Conservation (phyloP, 768 basidiomycete genomes). For the Leccinum obscurum region DNA sequence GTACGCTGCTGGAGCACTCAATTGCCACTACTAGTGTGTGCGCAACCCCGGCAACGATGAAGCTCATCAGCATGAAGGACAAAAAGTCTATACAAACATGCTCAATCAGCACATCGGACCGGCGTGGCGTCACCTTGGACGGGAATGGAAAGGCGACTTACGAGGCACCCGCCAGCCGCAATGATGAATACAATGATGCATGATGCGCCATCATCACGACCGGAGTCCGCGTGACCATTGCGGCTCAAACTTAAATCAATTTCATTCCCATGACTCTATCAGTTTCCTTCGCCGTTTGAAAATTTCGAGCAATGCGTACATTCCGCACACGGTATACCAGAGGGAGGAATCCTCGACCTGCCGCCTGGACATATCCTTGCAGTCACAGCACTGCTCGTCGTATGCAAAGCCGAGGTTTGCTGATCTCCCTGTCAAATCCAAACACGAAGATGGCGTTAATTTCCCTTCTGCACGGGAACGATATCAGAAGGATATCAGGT, state of each 20-base stretch:
- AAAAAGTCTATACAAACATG: conserved; percentile 3
- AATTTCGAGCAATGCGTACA: conserved; percentile 32
- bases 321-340: conserved; percentile 28
- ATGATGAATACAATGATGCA: neutral
- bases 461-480: conserved; percentile 26
- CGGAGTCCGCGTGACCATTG: conserved; percentile 14
- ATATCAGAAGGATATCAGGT: conserved; percentile 33
- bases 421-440: conserved; percentile 29
- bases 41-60: neutral
- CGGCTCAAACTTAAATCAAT: conserved; percentile 11
- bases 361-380: conserved; percentile 25
- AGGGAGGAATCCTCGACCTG: conserved; percentile 29
- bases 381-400: neutral
- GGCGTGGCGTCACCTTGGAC: conserved; percentile 14
- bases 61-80: neutral
- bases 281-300: conserved; percentile 20
- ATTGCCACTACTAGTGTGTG: neutral
- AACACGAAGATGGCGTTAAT: conserved; percentile 19
- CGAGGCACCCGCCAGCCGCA: neutral
- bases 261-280: conserved; percentile 20
- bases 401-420: neutral
- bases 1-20: neutral
- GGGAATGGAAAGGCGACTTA: conserved; percentile 10
- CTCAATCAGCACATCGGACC: conserved; percentile 1
- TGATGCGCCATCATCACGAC: conserved; percentile 11